Percentiles rank a stretch among this genome's conserved stretches.
These are phyloP conservation scores for Penicillium sp. DNA, from an alignment of 2,329 filamentous ascomycete genomes.

Conservation along the genomic window DNA sequence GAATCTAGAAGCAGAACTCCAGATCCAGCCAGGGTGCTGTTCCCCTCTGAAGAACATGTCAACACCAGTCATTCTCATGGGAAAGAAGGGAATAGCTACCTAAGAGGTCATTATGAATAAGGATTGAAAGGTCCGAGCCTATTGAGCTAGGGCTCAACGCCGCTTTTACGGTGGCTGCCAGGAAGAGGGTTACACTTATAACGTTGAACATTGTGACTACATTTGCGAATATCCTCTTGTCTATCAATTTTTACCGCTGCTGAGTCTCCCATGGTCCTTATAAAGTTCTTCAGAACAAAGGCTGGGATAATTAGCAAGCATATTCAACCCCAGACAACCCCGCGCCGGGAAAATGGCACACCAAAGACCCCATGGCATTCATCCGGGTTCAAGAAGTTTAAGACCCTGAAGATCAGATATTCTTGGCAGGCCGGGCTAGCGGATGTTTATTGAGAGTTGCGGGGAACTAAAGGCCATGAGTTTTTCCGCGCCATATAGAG, in stretches of 20 bases:
- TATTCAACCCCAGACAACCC: neutral
- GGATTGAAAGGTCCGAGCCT: constrained; percentile 16
- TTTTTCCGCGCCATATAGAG: neutral
- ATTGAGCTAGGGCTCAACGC: constrained; percentile 11
- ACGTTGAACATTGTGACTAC: constrained; percentile 8
- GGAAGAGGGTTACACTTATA: neutral
- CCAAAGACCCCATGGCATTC: neutral
- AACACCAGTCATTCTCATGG: neutral
- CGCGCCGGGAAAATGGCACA: constrained; percentile 14
- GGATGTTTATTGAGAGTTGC: neutral
- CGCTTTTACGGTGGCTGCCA: constrained; percentile 5
- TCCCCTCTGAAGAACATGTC: neutral
- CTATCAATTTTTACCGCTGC: neutral
- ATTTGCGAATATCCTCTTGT: neutral
- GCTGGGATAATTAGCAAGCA: neutral
- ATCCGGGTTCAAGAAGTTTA: neutral
- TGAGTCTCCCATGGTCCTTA: neutral
- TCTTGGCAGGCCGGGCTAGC: neutral
- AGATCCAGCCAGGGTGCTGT: constrained; percentile 13
- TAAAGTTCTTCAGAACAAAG: neutral
- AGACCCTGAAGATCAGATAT: neutral
- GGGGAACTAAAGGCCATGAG: neutral
- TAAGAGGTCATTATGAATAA: constrained; percentile 22
- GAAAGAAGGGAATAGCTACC: neutral
- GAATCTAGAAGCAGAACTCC: constrained; percentile 18